Evolutionary conservation across 2,329 filamentous ascomycete species (phyloP).

Genomic region (Iodosphaeria phyllophila): DNA sequence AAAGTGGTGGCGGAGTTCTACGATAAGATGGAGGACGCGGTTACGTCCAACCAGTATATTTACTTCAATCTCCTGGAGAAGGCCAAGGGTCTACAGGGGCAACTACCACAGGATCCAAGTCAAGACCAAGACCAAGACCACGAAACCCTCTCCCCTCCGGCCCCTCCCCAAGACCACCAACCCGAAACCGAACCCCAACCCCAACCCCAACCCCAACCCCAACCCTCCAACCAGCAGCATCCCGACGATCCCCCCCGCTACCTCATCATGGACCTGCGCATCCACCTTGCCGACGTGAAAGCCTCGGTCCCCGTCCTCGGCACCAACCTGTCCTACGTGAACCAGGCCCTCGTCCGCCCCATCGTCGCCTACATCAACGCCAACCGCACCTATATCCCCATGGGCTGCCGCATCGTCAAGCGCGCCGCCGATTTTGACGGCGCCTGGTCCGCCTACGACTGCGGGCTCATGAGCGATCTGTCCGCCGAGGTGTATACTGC

Average conservation of each 20-base stretch:
- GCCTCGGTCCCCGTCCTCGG: slow-evolving; percentile 88
- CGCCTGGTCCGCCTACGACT: slow-evolving; percentile 87
- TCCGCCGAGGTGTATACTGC: slow-evolving; percentile 89
- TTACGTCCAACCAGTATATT: slow-evolving; percentile 61
- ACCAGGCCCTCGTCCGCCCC: slow-evolving; percentile 83
- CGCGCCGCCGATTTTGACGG: slow-evolving; percentile 78
- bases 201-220: slow-evolving; percentile 3
- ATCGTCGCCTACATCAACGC: slow-evolving; percentile 98
- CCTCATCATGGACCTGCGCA: slow-evolving; percentile 83
- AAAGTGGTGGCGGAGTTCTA: slow-evolving; percentile 98
- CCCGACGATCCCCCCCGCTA: slow-evolving; percentile 51
- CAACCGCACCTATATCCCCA: slow-evolving; percentile 84
- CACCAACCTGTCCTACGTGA: slow-evolving; percentile 81
- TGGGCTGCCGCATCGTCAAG: slow-evolving; percentile 89
- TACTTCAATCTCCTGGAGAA: slow-evolving; percentile 37
- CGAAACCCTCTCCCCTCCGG: too few relatives aligned
- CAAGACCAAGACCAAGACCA: slow-evolving; percentile 7
- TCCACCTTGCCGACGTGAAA: slow-evolving; percentile 87
- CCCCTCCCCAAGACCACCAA: too few relatives aligned
- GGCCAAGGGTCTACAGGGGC: too few relatives aligned
- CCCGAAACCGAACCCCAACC: too few relatives aligned
- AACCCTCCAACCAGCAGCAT: neutral
- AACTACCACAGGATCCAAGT: slow-evolving; percentile 12
- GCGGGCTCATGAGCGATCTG: slow-evolving; percentile 81
- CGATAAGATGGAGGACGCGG: slow-evolving; percentile 83